Evolutionary conservation across 2,329 filamentous ascomycete species (phyloP), one percentile per base, ranked within the genome.

Genomic region (Endoconidiophora polonica): DNA sequence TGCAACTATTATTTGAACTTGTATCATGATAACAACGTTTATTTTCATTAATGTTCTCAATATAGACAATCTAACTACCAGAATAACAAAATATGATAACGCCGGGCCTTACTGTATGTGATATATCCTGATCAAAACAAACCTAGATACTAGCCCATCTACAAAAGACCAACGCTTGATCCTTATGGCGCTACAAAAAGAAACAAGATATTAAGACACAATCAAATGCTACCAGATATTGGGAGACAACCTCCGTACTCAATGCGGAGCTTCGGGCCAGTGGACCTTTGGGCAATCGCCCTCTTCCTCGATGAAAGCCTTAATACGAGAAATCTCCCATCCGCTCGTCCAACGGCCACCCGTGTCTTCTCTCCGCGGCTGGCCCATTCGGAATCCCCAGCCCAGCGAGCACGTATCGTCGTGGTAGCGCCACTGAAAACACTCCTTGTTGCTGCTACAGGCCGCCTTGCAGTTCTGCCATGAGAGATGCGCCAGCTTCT

Each of bases 401-500:
- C 60, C 57, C 26, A 65, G 59, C 4, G 58, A 55, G 55, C 69
- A 72, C 39, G 65, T 55, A 24, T 63, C 60, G n/a, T 65, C 55
- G 26, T 61, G 57, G 56, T 62, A 71, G 26, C 59, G 59, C 55
- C 62, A 71, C 55, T 68, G 66, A 54, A 69, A 62, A 59, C 68
- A 72, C 6, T 57, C 52, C 0, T 54, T 29, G 29, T 60, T 47
- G 42, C 57, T 60, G 39, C 65, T 56, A 57, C 74, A 78, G 2
- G 68, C 67, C 24, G 57, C 58, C 2, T 60, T 61, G 58, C 72
- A 76, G 47, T 66, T 55, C 2, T 68, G 65, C 40, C 64, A 63
- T 36, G 62, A 66, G 44, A 56, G 52, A 55, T 71, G 66, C 0
- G 70, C 71, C 10, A 60, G 54, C 56, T 62, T 61, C 57, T 73